Evolutionary conservation across 306 rosid genomes (phyloP), one percentile per base, ranked within the genome.

Genomic region (Abrus precatorius): DNA sequence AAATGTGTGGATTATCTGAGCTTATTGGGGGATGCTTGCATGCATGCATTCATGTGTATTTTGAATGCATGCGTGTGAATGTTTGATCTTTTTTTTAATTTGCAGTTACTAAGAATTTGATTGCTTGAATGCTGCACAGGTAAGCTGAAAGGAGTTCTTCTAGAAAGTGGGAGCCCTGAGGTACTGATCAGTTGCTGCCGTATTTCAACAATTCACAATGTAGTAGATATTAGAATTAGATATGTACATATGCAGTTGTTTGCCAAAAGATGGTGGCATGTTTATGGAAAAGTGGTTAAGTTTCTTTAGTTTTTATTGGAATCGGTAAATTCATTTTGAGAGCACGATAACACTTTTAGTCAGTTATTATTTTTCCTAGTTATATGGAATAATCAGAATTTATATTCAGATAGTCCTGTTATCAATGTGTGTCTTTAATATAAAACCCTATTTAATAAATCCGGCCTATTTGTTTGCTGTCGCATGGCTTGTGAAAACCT

Each of bases 101-200:
- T 68, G 69, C 49, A 9, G n/a, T 59, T 77, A 61, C 77, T 82
- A 38, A 72, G 44, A 83, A 81, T 60, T 62, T 68, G 68, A 61
- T 72, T 77, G 73, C 54, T 69, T 77, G 73, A 20, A 61, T 82
- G 66, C 54, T 3, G 44, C 59, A 20, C 94, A 91, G 99, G 93
- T 78, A 93, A 90, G 89, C 86, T 95, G 67, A 95, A 91, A 83
- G 98, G 99, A 81, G 94, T 95, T 87, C 90, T 95, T 54, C 86
- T 95, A 73, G 97, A 95, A 87, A 95, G 97, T 60, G 99, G 97
- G 80, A 95, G 93, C 73, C 81, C 97, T 3, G 93, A 93, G 98
- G 99, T 95, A 92, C 30, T 32, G 61, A 56, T 34, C 50, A 90
- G 13, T 38, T 70, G 67, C 60, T 54, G 7, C 76, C 55, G 47